Evolutionary conservation across 164 flowering plant genomes (phyloP).

Genomic region (Magnolia changhungtana): DNA sequence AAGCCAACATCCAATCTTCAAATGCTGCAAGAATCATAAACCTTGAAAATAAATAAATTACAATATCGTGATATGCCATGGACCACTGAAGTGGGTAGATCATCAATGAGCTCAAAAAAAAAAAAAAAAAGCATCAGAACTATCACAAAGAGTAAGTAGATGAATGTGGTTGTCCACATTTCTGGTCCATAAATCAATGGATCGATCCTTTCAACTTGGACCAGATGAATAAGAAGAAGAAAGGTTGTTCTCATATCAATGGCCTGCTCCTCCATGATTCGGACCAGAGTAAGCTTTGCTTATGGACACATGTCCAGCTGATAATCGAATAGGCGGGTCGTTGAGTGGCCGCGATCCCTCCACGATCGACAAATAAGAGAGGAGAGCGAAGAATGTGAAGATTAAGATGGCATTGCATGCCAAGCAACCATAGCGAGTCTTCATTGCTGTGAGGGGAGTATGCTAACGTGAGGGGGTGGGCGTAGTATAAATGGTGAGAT

Average conservation of each 20-base stretch:
- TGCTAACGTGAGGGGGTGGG: too few relatives aligned
- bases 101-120: not conserved
- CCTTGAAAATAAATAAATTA: not conserved
- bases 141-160: not conserved
- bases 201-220: not conserved
- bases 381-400: not conserved
- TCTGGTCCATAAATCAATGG: not conserved
- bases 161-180: not conserved
- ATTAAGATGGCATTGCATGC: not conserved
- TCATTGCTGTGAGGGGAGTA: not conserved
- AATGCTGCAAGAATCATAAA: not conserved
- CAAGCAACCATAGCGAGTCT: not conserved
- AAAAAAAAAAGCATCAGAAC: not conserved
- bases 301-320: not conserved
- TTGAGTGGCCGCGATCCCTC: not conserved
- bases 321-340: not conserved
- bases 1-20: too few relatives aligned
- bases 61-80: not conserved
- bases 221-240: not conserved
- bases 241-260: not conserved
- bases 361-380: not conserved
- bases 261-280: constrained; percentile 1
- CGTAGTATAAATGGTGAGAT: too few relatives aligned
- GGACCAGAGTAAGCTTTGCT: not conserved
- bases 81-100: not conserved